Conservation (phyloP, 305 asterid species). For the Fraxinus sp. region DNA sequence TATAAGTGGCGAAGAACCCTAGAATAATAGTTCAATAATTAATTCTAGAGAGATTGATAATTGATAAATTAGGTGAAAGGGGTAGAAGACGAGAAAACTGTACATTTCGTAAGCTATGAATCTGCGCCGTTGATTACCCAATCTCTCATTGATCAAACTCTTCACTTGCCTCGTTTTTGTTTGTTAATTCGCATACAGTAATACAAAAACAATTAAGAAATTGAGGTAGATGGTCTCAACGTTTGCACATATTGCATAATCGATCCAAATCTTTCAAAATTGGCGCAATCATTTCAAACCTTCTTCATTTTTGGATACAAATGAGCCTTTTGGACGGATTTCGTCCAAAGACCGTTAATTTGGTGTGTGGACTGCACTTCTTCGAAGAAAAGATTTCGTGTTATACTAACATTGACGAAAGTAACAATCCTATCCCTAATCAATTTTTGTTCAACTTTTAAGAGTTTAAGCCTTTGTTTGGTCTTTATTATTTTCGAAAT, state of each 20-base stretch:
- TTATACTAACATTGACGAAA: no score
- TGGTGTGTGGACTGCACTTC: no score
- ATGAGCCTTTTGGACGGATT: no score
- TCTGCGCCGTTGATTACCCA: background rate
- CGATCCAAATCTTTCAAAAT: background rate
- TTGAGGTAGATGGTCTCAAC: no score
- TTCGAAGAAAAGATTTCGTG: background rate
- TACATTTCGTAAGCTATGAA: background rate
- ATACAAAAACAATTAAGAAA: no score
- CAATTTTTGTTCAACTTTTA: no score
- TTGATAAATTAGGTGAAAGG: background rate
- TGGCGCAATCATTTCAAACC: background rate
- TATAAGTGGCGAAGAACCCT: background rate
- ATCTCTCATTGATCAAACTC: background rate
- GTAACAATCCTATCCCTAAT: no score
- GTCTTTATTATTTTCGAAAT: no score
- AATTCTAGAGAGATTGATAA: background rate
- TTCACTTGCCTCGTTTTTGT: background rate
- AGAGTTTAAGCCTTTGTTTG: no score
- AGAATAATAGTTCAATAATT: background rate
- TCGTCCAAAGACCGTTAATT: no score
- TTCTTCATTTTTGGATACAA: background rate
- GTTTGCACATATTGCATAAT: background rate
- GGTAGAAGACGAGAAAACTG: background rate
- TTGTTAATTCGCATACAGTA: no score